Percentiles rank a stretch among this genome's conserved stretches.
phyloP scores from a whole-genome alignment of 2,329 filamentous ascomycete species.

The Pseudofabraea citricarpa region DNA sequence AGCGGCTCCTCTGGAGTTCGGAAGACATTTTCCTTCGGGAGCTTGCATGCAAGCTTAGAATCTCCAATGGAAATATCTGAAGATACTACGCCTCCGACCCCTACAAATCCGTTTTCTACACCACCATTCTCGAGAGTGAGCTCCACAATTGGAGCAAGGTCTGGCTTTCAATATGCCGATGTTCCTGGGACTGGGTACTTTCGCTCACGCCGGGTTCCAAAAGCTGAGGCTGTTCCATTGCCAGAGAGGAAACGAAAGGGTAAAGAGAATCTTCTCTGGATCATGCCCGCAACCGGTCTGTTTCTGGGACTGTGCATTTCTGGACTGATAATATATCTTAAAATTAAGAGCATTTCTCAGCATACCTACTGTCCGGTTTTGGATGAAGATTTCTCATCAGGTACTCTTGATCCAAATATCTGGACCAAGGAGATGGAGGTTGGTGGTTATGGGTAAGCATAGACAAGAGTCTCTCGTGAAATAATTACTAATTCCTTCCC shows the following conservation, averaged over 20 bases:
- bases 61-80: neutral
- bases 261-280: conserved; percentile 76
- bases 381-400: conserved; percentile 35
- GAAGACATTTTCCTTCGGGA: neutral
- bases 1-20: too few relatives aligned
- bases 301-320: conserved; percentile 62
- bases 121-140: conserved; percentile 8
- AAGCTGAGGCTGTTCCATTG: conserved; percentile 66
- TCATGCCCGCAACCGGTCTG: conserved; percentile 68
- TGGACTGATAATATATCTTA: conserved; percentile 69
- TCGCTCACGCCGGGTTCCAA: conserved; percentile 65
- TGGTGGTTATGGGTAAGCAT: neutral
- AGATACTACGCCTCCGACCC: neutral
- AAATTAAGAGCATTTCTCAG: conserved; percentile 61
- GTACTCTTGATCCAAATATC: conserved; percentile 3
- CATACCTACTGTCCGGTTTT: conserved; percentile 70
- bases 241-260: conserved; percentile 67
- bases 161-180: conserved; percentile 13
- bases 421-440: conserved; percentile 1
- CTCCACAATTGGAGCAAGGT: conserved; percentile 8
- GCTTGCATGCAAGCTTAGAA: neutral
- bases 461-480: neutral
- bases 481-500: too few relatives aligned
- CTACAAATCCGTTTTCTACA: conserved; percentile 12
- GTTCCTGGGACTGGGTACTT: conserved; percentile 47